Conservation (phyloP, 1,284 basidiomycete genomes). For the Erythrobasidium hasegawianum region DNA sequence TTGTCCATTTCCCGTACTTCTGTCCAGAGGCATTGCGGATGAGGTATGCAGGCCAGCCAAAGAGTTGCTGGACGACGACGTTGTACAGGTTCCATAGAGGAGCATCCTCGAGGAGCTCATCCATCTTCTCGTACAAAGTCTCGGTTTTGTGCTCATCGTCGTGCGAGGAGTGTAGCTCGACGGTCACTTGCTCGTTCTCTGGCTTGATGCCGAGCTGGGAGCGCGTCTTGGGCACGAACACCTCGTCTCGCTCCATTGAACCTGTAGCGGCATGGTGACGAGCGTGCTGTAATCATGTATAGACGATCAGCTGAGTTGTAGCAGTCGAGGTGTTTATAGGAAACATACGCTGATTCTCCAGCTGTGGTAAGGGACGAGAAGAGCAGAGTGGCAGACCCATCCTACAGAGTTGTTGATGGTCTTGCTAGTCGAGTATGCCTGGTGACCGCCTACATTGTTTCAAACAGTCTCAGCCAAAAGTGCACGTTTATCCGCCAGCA, state of each 20-base stretch:
- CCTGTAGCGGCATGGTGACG: constrained; percentile 95
- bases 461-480: not conserved
- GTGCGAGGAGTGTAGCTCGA: constrained; percentile 55
- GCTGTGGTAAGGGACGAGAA: constrained; percentile 95
- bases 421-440: constrained; percentile 95
- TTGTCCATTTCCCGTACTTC: constrained; percentile 75
- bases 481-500: constrained; percentile 4
- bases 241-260: constrained; percentile 94
- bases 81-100: constrained; percentile 72
- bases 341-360: constrained; percentile 75
- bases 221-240: constrained; percentile 89
- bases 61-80: constrained; percentile 66
- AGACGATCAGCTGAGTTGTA: not conserved
- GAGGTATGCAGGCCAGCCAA: constrained; percentile 86
- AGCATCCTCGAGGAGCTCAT: constrained; percentile 87
- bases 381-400: constrained; percentile 86
- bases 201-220: constrained; percentile 62
- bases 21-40: constrained; percentile 85
- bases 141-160: constrained; percentile 48
- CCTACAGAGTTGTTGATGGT: constrained; percentile 88
- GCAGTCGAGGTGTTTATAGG: too few relatives aligned
- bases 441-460: constrained; percentile 65
- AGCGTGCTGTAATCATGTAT: constrained; percentile 58
- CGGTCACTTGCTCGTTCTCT: constrained; percentile 58
- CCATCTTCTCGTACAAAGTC: constrained; percentile 62